A percentile compares a stretch with the other conserved stretches of the same genome.
These are phyloP conservation scores for Casuarina glauca DNA, from an alignment of 306 rosid species.

Conservation along the genomic window DNA sequence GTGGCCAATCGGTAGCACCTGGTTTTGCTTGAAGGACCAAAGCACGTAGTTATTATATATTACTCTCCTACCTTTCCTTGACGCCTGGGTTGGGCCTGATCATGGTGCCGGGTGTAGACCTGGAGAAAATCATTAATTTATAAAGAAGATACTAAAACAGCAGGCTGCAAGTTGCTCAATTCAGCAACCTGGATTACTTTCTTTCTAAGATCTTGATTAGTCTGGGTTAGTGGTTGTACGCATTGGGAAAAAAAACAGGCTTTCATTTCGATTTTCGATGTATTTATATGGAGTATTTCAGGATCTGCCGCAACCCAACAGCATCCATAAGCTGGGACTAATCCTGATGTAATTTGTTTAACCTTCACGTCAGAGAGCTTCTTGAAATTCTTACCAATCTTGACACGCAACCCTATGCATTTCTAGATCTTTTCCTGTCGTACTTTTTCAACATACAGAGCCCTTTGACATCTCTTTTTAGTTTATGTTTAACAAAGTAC, in stretches of 20 bases:
- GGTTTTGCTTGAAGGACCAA: not conserved
- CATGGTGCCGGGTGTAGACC: not conserved
- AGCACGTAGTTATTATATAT: not conserved
- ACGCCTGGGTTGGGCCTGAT: not conserved
- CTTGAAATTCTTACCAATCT: not conserved
- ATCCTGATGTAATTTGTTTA: not conserved
- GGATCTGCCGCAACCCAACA: not conserved
- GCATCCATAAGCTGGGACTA: not conserved
- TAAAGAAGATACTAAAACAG: not conserved
- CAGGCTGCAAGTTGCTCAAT: slow-evolving; percentile 15
- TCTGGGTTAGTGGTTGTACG: not conserved
- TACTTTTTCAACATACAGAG: slow-evolving; percentile 8
- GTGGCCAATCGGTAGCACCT: not conserved
- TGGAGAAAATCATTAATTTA: not conserved
- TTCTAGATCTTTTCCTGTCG: not conserved
- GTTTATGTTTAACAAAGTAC: not conserved
- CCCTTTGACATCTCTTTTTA: slow-evolving; percentile 1
- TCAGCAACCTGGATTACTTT: slow-evolving; percentile 5
- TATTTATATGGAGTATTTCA: too few relatives aligned
- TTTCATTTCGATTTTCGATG: not conserved
- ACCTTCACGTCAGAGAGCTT: not conserved
- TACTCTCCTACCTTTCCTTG: not conserved
- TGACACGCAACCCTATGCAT: not conserved
- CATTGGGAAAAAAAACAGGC: not conserved
- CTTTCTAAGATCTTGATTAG: slow-evolving; percentile 12